phyloP scores from a whole-genome alignment of 345 rosid genomes.

The Citrus glauca region DNA sequence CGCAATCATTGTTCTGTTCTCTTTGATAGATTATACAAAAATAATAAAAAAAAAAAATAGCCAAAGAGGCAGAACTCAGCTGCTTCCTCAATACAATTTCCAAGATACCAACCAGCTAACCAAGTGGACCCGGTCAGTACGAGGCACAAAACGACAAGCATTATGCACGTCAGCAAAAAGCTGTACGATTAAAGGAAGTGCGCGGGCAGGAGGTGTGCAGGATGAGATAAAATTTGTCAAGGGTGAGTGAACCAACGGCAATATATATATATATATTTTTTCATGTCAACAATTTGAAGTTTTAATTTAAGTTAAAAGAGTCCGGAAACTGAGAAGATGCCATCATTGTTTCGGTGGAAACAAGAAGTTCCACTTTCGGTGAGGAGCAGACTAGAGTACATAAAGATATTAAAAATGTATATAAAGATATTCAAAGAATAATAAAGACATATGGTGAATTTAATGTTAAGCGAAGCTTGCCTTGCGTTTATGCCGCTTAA shows the following conservation, averaged over 20 bases:
- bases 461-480: no score
- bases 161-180: neutral
- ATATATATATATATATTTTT: no score
- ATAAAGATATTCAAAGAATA: no score
- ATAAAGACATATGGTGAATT: neutral
- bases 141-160: slow-evolving; percentile 11
- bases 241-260: neutral
- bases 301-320: neutral
- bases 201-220: neutral
- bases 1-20: slow-evolving; percentile 4
- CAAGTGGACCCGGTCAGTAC: slow-evolving; percentile 3
- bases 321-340: neutral
- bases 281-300: neutral
- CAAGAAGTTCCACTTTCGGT: neutral
- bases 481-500: neutral
- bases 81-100: slow-evolving; percentile 9
- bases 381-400: neutral
- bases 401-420: no score
- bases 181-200: neutral
- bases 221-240: neutral
- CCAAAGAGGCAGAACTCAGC: neutral
- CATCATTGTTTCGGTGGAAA: slow-evolving; percentile 2
- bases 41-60: neutral
- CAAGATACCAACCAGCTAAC: neutral
- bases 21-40: neutral